phyloP scores from a whole-genome alignment of 768 basidiomycete genomes.

The Mycena maculata region DNA sequence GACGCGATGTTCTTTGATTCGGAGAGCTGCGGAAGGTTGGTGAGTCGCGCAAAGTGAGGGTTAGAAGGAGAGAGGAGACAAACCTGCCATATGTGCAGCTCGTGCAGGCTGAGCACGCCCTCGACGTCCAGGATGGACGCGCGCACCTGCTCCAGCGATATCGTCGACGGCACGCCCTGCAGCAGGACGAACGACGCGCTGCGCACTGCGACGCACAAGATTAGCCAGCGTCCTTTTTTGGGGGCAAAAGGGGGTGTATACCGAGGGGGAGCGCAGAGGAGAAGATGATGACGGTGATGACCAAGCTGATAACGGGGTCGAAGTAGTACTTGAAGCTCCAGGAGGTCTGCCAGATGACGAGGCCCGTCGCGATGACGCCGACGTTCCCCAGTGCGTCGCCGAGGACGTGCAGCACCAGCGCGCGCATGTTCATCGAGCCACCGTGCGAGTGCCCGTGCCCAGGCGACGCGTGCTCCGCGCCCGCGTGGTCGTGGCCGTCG shows the following conservation, averaged over 20 bases:
- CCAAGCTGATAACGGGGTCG: conserved; percentile 92
- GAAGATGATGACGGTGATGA: conserved; percentile 97
- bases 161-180: conserved; percentile 91
- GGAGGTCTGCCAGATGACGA: conserved; percentile 91
- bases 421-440: conserved; percentile 98
- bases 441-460: conserved; percentile 54
- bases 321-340: conserved; percentile 92
- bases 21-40: conserved; percentile 60
- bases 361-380: conserved; percentile 94
- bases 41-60: background rate
- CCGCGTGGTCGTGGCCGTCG: conserved; percentile 39
- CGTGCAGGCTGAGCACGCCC: conserved; percentile 90
- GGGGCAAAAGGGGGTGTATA: no score
- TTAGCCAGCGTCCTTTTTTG: no score
- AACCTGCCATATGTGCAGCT: conserved; percentile 94
- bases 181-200: conserved; percentile 95
- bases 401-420: conserved; percentile 91
- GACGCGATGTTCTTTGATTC: conserved; percentile 96
- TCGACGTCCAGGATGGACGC: conserved; percentile 83
- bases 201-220: conserved; percentile 62
- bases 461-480: no score
- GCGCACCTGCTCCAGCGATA: conserved; percentile 91
- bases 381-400: conserved; percentile 98
- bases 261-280: conserved; percentile 93
- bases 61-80: background rate